Conservation (phyloP, 116 monocot species). For the Trichopus zeylanicus region DNA sequence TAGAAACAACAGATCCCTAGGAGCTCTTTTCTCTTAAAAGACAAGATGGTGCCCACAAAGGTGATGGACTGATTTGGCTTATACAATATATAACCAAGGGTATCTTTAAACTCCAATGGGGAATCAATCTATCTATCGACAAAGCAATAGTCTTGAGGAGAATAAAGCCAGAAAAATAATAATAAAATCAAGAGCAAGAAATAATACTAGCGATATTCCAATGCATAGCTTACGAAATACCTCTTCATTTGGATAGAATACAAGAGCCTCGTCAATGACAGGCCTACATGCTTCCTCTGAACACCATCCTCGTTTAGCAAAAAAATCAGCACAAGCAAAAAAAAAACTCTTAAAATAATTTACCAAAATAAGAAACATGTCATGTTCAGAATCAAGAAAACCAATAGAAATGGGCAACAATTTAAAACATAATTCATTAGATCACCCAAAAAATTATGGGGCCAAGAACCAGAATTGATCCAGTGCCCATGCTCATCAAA, state of each 20-base stretch:
- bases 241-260: conserved; percentile 90
- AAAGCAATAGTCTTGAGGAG: not conserved
- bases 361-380: not conserved
- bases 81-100: conserved; percentile 85
- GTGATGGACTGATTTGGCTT: conserved; percentile 80
- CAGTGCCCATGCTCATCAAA: not conserved
- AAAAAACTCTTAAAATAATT: not conserved
- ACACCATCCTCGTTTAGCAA: conserved; percentile 17
- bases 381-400: not conserved
- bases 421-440: not conserved
- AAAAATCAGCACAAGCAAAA: not conserved
- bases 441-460: not conserved
- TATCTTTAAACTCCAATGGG: conserved; percentile 76
- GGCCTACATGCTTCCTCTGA: conserved; percentile 68
- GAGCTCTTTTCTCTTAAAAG: conserved; percentile 56
- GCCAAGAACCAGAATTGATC: not conserved
- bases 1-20: conserved; percentile 49
- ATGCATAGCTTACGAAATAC: conserved; percentile 20
- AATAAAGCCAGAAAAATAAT: too few species aligned
- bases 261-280: conserved; percentile 74
- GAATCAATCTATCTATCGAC: not conserved
- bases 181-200: too few species aligned
- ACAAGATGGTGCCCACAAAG: conserved; percentile 80
- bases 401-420: too few species aligned
- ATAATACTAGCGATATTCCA: not conserved